These are phyloP conservation scores for Aspergillus fischeri DNA, from an alignment of 2,329 filamentous ascomycete genomes.

Conservation along the genomic window DNA sequence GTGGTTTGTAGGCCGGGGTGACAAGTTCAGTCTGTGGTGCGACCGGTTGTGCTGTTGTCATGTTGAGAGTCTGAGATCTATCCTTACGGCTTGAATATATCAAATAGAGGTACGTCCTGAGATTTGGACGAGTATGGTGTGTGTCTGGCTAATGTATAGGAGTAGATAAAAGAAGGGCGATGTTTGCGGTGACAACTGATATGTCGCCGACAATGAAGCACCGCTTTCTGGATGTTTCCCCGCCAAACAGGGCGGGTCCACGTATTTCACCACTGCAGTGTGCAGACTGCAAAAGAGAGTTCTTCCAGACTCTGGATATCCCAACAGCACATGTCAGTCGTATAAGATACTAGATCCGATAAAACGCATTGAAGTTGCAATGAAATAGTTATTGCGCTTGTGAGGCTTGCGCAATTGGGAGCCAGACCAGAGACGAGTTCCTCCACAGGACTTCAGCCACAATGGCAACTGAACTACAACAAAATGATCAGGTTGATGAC, in stretches of 20 bases:
- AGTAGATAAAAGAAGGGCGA: neutral
- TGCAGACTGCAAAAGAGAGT: neutral
- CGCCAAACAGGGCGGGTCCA: slow-evolving; percentile 12
- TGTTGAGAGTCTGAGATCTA: slow-evolving; percentile 1
- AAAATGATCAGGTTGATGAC: slow-evolving; percentile 9
- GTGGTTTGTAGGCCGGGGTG: slow-evolving; percentile 36
- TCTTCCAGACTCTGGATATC: neutral
- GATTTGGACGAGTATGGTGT: neutral
- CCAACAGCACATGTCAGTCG: neutral
- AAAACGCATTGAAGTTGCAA: neutral
- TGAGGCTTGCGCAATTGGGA: neutral
- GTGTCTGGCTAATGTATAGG: neutral
- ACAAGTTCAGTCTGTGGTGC: slow-evolving; percentile 16
- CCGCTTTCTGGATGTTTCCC: slow-evolving; percentile 8
- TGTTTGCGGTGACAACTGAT: neutral
- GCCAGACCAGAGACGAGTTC: neutral
- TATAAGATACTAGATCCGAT: neutral
- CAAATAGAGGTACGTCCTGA: neutral
- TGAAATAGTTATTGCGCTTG: neutral
- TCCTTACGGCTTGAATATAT: neutral
- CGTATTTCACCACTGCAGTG: neutral
- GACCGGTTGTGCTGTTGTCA: slow-evolving; percentile 10
- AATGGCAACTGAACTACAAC: slow-evolving; percentile 12
- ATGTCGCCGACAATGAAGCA: neutral
- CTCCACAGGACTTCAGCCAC: neutral